phyloP scores from a whole-genome alignment of 139 green algal genomes.

The Trebouxia sp. region DNA sequence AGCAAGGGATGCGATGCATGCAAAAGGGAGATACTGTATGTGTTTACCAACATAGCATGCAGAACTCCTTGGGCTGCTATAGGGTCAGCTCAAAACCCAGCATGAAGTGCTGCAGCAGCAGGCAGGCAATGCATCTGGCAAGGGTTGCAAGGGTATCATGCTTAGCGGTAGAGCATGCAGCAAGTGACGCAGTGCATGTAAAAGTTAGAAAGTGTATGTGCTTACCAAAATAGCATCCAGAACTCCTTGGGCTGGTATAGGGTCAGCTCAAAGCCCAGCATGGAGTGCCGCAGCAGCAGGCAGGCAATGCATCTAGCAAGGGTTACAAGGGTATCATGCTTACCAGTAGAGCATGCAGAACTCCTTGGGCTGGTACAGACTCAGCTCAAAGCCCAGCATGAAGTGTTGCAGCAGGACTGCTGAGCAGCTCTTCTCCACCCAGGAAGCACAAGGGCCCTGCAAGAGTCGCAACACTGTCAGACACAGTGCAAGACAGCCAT shows the following conservation, averaged over 20 bases:
- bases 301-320: neutral
- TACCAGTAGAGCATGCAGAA: constrained; percentile 78
- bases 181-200: no score
- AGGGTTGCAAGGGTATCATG: no score
- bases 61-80: constrained; percentile 73
- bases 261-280: constrained; percentile 80
- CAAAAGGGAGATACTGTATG: no score
- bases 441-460: constrained; percentile 63
- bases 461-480: no score
- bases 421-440: constrained; percentile 69
- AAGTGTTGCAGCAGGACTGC: constrained; percentile 66
- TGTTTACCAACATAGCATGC: constrained; percentile 71
- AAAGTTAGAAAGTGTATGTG: no score
- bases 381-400: constrained; percentile 78
- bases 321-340: neutral
- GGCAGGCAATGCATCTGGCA: neutral
- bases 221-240: no score
- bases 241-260: constrained; percentile 79
- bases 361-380: constrained; percentile 77
- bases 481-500: no score
- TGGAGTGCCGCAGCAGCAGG: constrained; percentile 66
- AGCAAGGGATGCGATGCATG: no score
- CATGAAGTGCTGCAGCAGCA: constrained; percentile 69
- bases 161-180: no score
- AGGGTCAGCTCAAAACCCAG: constrained; percentile 79